Evolutionary conservation across 2,329 filamentous ascomycete species (phyloP), one percentile per base, ranked within the genome.

Genomic region (Penicillium concentricum): DNA sequence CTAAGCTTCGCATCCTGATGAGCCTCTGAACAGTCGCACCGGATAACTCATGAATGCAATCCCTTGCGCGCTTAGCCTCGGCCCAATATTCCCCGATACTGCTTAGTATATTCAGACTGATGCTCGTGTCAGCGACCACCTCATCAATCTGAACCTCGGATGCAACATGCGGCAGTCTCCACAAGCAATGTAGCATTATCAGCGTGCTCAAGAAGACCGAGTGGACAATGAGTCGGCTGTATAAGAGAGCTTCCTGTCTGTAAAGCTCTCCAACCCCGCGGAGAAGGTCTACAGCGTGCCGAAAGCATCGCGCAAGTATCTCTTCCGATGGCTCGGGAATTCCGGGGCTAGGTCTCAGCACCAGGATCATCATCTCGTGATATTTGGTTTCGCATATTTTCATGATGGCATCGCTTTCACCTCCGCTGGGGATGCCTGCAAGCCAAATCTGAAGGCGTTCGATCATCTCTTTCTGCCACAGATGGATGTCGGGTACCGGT

Each of bases 61-160:
- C 69, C 7, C 69, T 61, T 5, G 69, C 68, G 13, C 67, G 56
- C 28, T 64, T 65, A 18, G 80, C 81, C 5, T 80, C 80, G 0
- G 74, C 70, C 80, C 81, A 84, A 56, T 83, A 77, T 55, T 82
- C 81, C 1, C 78, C 81, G 3, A 76, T 77, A 2, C 81, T 81
- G 37, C 81, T 81, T 2, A 84, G 67, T 0, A 83, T 74, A 15
- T 79, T 80, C 12, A 79, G 67, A 0, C 78, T 71, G 1, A 74
- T 72, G 22, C 74, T 74, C 12, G 81, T 63, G 24, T 79, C 76
- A 0, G 68, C 69, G 57, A 78, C 74, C 3, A 83, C 64, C 1
- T 71, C 67, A 13, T 79, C 74, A 2, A 76, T 54, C 3, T 76
- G 71, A 1, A 74, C 72, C 1, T 67, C 65, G 0, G 66, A 66